Base-by-base conservation (phyloP, 768 basidiomycete genomes). In the Lepiota brunneoincarnata region DNA sequence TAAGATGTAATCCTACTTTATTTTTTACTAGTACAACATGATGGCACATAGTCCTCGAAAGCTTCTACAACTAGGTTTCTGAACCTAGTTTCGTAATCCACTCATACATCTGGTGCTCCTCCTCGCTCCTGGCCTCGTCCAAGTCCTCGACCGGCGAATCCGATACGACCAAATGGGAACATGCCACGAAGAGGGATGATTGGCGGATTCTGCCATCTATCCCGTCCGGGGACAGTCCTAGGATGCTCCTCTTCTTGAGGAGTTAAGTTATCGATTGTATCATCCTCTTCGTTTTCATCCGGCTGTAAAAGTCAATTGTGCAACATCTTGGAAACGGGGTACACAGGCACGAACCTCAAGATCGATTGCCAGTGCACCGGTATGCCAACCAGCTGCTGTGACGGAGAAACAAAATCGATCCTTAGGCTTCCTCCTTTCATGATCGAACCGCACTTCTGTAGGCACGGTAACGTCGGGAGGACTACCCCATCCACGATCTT, bases 361-460 rank as follows among this genome's bases (percentile, higher is more conserved):
- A 65, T 93, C 90, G 37, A 96, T 86, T 2, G 91, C 90, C 43
- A 98, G 73, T 1, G 93, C 92, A 6, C 93, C 94, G 52, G 81
- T 89, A 62, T 98, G 95, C 94, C 93, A 96, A 9, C 95, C 95
- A 0, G 83, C 79, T 2, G 94, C 91, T 4, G 91, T 80, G 4
- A 86, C 84, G 1, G 80, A 80, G 60, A 96, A 89, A 60, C 90
- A 92, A 63, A 90, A 97, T 59, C 77, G 75, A 44, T 84, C 74
- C 54, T 75, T 81, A 18, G 66, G 68, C 44, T 67, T 71, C 61
- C 76, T 79, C 50, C 68, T 70, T n/a, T 66, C 73, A 58, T 83
- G 76, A 60, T 85, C 84, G 63, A 95, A 95, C 56, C 77, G 72
- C 39, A 95, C 86, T 67, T 84, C 82, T 0, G 84, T 79, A 0